Conservation (phyloP, 2,329 filamentous ascomycete genomes). For the Aspergillus sojae region DNA sequence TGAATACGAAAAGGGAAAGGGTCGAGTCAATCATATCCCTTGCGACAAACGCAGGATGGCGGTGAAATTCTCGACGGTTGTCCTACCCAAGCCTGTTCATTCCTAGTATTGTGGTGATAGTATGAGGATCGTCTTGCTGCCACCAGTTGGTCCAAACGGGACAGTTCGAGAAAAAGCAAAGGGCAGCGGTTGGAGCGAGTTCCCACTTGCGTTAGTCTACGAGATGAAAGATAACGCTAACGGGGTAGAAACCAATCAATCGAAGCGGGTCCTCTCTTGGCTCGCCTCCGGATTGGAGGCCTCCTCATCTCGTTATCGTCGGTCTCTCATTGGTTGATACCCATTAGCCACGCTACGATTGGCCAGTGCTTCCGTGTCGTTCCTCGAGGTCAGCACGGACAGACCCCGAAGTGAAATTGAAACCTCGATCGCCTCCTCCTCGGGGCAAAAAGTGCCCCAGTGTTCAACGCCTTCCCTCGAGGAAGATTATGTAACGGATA, state of each 20-base stretch:
- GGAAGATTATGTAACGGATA: constrained; percentile 15
- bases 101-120: background rate
- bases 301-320: constrained; percentile 22
- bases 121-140: no score
- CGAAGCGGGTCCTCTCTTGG: constrained; percentile 13
- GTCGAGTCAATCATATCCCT: background rate
- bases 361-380: constrained; percentile 13
- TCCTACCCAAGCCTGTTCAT: background rate
- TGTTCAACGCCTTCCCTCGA: background rate
- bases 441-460: constrained; percentile 3
- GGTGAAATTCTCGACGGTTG: background rate
- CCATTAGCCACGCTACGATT: constrained; percentile 12
- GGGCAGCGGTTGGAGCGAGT: constrained; percentile 4
- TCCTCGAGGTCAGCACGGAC: constrained; percentile 20
- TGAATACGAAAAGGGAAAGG: no score
- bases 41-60: background rate
- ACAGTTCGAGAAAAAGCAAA: background rate
- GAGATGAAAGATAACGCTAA: constrained; percentile 2
- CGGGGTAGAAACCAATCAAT: constrained; percentile 22
- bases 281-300: constrained; percentile 21
- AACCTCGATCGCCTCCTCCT: constrained; percentile 6
- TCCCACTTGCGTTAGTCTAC: background rate
- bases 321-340: constrained; percentile 9
- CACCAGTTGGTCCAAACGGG: background rate
- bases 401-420: constrained; percentile 19